Conservation (phyloP, 2,329 filamentous ascomycete genomes). For the Sporothrix brasiliensis region DNA sequence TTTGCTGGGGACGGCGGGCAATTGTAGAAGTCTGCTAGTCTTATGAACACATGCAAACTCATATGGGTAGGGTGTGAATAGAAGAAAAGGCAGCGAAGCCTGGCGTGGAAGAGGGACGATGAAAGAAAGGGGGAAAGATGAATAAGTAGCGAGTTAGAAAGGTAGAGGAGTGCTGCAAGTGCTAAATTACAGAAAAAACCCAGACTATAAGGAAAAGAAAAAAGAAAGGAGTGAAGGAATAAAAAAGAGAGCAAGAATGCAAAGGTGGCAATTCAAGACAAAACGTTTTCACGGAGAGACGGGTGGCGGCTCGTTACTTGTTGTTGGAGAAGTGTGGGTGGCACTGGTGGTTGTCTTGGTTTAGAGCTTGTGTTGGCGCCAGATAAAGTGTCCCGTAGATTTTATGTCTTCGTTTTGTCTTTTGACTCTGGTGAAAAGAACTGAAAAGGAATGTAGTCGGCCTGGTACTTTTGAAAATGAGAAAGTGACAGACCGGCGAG, state of each 20-base stretch:
- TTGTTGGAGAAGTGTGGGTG: constrained; percentile 33
- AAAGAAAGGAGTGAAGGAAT: background rate
- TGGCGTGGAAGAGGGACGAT: background rate
- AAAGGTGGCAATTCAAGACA: constrained; percentile 35
- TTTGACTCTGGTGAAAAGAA: background rate
- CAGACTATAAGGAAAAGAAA: constrained; percentile 9
- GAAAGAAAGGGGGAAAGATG: background rate
- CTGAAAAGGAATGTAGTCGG: background rate
- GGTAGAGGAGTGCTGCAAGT: background rate
- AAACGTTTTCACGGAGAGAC: constrained; percentile 34
- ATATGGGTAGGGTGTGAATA: constrained; percentile 16
- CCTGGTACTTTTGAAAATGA: constrained; percentile 20
- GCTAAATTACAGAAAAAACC: background rate
- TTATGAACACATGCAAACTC: constrained; percentile 1
- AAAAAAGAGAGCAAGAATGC: background rate
- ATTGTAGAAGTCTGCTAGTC: constrained; percentile 43
- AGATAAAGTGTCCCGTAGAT: constrained; percentile 13
- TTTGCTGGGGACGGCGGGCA: constrained; percentile 47
- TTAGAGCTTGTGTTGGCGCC: constrained; percentile 26
- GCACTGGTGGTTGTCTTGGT: constrained; percentile 27
- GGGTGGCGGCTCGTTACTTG: constrained; percentile 35
- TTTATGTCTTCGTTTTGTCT: background rate
- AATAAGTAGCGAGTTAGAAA: constrained; percentile 28
- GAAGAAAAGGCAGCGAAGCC: background rate
- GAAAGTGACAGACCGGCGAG: constrained; percentile 37